Conservation (phyloP, 768 basidiomycete genomes). For the Termitomyces sp. region DNA sequence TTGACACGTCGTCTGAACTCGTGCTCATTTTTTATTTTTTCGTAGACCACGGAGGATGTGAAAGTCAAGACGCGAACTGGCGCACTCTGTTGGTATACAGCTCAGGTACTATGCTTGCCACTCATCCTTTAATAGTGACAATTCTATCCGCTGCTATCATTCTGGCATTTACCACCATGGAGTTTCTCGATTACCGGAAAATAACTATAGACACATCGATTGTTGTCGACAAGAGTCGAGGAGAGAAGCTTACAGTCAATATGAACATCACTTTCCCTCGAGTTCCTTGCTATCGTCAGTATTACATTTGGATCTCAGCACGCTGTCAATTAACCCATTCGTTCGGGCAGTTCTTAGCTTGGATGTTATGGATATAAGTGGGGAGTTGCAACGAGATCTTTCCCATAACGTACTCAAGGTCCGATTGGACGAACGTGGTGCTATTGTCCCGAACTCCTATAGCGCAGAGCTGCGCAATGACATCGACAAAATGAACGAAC, state of each 20-base stretch:
- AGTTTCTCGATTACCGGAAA: conserved; percentile 92
- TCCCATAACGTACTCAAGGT: conserved; percentile 87
- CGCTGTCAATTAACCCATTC: neutral
- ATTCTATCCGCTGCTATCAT: conserved; percentile 90
- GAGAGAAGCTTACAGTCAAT: conserved; percentile 88
- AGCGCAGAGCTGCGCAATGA: conserved; percentile 77
- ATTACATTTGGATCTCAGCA: neutral
- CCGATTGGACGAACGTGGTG: conserved; percentile 59
- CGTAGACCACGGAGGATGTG: conserved; percentile 96
- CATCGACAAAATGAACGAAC: conserved; percentile 69
- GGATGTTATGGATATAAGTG: conserved; percentile 98
- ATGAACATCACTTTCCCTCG: conserved; percentile 94
- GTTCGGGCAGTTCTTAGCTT: conserved; percentile 73
- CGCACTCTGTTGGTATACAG: conserved; percentile 63
- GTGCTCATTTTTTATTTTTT: neutral
- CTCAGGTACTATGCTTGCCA: neutral
- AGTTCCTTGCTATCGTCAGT: conserved; percentile 95
- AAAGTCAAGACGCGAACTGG: conserved; percentile 97
- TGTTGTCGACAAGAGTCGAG: conserved; percentile 90
- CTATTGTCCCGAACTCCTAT: conserved; percentile 47
- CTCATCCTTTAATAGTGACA: conserved; percentile 58
- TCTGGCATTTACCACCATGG: conserved; percentile 83
- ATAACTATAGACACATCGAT: conserved; percentile 87
- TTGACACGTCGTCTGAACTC: conserved; percentile 7
- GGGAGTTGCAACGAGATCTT: conserved; percentile 88